These are phyloP conservation scores for Immersiella caudata DNA, from an alignment of 495 filamentous ascomycete species.

Conservation along the genomic window DNA sequence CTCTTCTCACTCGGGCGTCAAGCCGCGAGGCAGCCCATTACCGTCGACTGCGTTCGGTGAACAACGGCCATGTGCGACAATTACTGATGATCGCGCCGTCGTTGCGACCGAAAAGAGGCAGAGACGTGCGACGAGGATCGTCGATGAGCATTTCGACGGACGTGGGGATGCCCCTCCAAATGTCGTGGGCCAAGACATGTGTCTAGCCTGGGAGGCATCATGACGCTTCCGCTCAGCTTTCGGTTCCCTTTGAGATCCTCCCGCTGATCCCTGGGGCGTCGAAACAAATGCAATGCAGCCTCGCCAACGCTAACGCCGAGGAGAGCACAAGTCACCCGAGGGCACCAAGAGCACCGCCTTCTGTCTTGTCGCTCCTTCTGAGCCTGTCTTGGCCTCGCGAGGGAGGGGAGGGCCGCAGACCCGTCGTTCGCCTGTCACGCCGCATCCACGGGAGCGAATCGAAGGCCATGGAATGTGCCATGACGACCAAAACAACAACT, in stretches of 20 bases:
- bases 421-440: not conserved
- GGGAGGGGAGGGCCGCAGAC: not conserved
- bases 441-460: slow-evolving; percentile 2
- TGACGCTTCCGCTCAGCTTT: not conserved
- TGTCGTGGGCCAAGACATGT: slow-evolving; percentile 1
- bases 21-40: not conserved
- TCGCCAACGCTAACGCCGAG: not conserved
- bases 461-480: slow-evolving; percentile 2
- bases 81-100: not conserved
- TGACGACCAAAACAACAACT: slow-evolving; percentile 7
- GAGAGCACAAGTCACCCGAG: not conserved
- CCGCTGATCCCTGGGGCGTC: slow-evolving; percentile 10
- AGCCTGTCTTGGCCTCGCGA: no score
- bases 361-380: no score
- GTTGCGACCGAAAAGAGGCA: not conserved
- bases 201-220: not conserved
- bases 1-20: not conserved
- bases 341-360: not conserved
- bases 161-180: not conserved
- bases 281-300: not conserved
- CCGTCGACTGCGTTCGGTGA: not conserved
- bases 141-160: not conserved
- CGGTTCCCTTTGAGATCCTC: not conserved
- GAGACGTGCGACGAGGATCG: not conserved
- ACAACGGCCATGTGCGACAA: not conserved